These are phyloP conservation scores for Termitomyces heimii DNA, from an alignment of 768 basidiomycete species.

Conservation along the genomic window DNA sequence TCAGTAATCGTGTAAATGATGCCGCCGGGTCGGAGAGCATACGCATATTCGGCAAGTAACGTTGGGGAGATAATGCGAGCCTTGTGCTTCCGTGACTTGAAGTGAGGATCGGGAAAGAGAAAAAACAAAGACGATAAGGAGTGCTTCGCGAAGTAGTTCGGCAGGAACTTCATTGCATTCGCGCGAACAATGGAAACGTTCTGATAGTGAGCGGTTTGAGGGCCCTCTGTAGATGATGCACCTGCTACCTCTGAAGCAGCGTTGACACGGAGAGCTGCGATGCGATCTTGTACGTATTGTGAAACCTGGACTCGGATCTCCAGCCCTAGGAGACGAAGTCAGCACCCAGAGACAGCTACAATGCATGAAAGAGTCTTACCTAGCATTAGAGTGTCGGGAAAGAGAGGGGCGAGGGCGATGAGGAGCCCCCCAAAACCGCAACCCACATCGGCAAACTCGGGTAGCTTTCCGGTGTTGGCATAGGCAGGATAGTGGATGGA, in stretches of 20 bases:
- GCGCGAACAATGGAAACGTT: conserved; percentile 93
- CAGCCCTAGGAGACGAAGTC: conserved; percentile 57
- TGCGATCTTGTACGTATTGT: conserved; percentile 92
- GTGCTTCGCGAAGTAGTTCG: conserved; percentile 90
- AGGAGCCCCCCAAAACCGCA: conserved; percentile 97
- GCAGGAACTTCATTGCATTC: conserved; percentile 98
- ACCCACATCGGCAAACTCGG: conserved; percentile 95
- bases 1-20: conserved; percentile 98
- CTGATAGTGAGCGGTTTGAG: conserved; percentile 49
- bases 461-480: conserved; percentile 48
- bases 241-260: conserved; percentile 34
- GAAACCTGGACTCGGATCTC: conserved; percentile 97
- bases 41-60: conserved; percentile 96
- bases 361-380: conserved; percentile 45
- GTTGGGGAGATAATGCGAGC: conserved; percentile 97
- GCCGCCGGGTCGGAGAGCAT: conserved; percentile 87
- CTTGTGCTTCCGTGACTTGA: conserved; percentile 97
- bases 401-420: conserved; percentile 82
- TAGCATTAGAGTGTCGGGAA: conserved; percentile 89
- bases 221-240: not conserved
- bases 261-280: conserved; percentile 81
- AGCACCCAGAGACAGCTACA: not conserved
- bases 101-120: conserved; percentile 98
- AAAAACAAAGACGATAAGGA: conserved; percentile 94
- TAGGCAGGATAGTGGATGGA: conserved; percentile 74